Evolutionary conservation across 768 basidiomycete genomes (phyloP), one percentile per base, ranked within the genome.

Genomic region (Pholiota molesta): DNA sequence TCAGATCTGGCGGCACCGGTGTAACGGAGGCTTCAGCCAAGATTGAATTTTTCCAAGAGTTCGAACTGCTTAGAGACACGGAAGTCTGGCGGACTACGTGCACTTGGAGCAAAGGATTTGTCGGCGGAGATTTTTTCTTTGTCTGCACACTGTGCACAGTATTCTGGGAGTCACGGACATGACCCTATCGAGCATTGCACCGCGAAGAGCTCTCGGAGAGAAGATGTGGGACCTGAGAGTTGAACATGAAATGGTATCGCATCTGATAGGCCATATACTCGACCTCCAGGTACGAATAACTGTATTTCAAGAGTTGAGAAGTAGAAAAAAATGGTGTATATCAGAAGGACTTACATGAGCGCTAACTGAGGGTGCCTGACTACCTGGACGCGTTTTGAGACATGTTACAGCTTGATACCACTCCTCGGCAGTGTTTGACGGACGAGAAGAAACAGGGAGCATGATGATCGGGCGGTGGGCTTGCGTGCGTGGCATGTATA

Each of bases 221-320:
- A 81, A 21, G 74, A 67, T 1, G 78, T 64, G 19, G 76, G 75
- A 10, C 81, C 87, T 29, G 78, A 77, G 37, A 90, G 75, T 64
- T 90, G 89, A 17, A 91, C 68, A 66, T 89, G 86, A 71, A 90
- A 86, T 7, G 87, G 87, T 9, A 90, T 86, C 17, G 74, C 77
- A 63, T 89, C 86, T 10, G 75, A 68, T 31, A 87, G 44, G 8
- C 82, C 81, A 71, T 81, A 90, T 17, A 82, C 78, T 52, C 81
- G 82, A 13, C 79, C 80, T 6, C 79, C 77, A 11, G 89, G 89
- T 17, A 89, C 74, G 69, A 90, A 86, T 13, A 89, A 69, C 89
- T 90, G 64, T 47, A 62, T 16, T 37, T 51, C 17, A 59, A 13
- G 26, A 8, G 47, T 51, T 19, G 33, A 53, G 29, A 61, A 26